Percentiles rank a stretch among this genome's conserved stretches.
phyloP scores from a whole-genome alignment of 2,329 filamentous ascomycete species.

The Cryphonectria parasitica region DNA sequence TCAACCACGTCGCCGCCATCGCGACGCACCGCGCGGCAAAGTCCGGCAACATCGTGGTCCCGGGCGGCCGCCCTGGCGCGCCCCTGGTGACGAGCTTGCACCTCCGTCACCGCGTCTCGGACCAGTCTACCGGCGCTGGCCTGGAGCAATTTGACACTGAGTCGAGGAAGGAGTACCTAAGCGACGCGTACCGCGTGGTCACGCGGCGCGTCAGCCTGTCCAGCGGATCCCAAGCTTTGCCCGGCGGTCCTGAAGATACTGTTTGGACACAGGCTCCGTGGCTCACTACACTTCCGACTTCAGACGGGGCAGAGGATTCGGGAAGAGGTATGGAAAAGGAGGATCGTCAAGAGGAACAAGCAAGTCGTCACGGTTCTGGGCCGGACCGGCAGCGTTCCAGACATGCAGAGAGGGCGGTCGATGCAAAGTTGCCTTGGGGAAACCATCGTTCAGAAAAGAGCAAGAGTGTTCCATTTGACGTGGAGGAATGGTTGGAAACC shows the following conservation, averaged over 20 bases:
- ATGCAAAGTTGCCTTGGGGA: not conserved
- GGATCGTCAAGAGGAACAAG: not conserved
- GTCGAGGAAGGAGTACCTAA: not conserved
- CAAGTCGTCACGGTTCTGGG: not conserved
- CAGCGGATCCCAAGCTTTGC: too few relatives aligned
- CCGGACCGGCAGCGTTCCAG: not conserved
- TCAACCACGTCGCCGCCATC: not conserved
- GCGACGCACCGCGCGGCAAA: not conserved
- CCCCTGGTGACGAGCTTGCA: not conserved
- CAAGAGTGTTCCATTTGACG: not conserved
- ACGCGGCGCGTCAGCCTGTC: not conserved
- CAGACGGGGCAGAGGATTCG: not conserved
- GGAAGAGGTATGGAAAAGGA: not conserved
- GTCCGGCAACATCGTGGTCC: not conserved
- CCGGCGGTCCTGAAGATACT: not conserved
- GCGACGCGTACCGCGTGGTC: not conserved
- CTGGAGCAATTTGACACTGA: not conserved
- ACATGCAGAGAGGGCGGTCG: not conserved
- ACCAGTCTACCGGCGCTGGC: not conserved
- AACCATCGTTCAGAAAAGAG: not conserved
- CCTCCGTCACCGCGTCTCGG: not conserved
- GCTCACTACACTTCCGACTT: not conserved
- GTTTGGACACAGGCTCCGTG: not conserved
- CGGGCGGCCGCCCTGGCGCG: not conserved
- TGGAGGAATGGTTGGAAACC: not conserved